Evolutionary conservation across 495 filamentous ascomycete genomes (phyloP), one percentile per base, ranked within the genome.

Genomic region (Podospora sp.): DNA sequence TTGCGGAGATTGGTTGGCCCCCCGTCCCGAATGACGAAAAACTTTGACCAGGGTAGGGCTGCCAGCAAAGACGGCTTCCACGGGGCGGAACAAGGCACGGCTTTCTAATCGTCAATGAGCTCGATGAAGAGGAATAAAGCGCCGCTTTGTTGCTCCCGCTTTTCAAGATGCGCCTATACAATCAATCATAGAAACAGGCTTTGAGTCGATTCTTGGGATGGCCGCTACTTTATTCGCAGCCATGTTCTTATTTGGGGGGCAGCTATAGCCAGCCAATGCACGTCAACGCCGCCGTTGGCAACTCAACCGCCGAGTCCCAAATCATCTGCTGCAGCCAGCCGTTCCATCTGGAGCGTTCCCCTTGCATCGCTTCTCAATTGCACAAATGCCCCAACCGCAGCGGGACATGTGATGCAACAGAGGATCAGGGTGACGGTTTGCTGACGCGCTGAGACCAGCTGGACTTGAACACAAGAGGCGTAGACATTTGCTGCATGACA

Each of bases 11-110:
- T 66, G 64, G 64, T 40, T 60, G 40, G 36, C 33, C 29, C 40
- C 40, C 9, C 22, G 22, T 59, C 24, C 64, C 64, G 63, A 27
- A 65, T 65, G 63, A 65, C 63, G 63, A 65, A 65, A 65, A 65
- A 57, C 16, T 57, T 29, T n/a, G 63, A 65, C 50, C 29, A 57
- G 63, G 63, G 52, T 55, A 55, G 21, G 51, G 26, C 56, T 65
- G 29, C 56, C 56, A 59, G 26, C 56, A 20, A 35, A 33, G 18
- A 33, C 50, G 20, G 22, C n/a, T 40, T 40, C 46, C 52, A 35
- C 40, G 53, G 57, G 52, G 21, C 26, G 7, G 9, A 27, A 40
- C 21, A 40, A 52, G 53, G 35, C 60, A 50, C 40, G 2, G 11
- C 40, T 46, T 14, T 18, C 40, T 46, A 11, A 8, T 14, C 40